A percentile compares a stretch with the other conserved stretches of the same genome.
These are phyloP conservation scores for Takakia lepidozioides DNA, from an alignment of 225 moss, liverwort and hornwort genomes.

Conservation along the genomic window DNA sequence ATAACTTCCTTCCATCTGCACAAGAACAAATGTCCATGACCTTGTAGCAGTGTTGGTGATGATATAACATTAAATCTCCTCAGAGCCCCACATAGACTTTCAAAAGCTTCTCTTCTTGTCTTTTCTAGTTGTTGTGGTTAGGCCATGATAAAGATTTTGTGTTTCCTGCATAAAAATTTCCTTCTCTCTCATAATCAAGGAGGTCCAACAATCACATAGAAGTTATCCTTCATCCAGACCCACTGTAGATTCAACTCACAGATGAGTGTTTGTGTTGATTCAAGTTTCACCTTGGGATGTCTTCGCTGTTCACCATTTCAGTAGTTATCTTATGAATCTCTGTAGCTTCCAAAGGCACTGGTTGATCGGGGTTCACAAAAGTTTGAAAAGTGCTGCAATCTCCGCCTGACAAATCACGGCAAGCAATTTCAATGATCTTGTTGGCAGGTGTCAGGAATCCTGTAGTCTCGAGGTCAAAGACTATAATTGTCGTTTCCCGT, in stretches of 20 bases:
- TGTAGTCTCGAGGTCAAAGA: slow-evolving; percentile 96
- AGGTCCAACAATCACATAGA: not conserved
- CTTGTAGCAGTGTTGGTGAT: not conserved
- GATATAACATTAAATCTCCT: too few relatives aligned
- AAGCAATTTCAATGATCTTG: slow-evolving; percentile 93
- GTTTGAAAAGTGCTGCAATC: slow-evolving; percentile 78
- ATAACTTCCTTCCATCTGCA: slow-evolving; percentile 85
- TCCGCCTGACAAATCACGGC: slow-evolving; percentile 93
- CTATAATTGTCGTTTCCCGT: slow-evolving; percentile 64
- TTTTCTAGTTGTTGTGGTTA: not conserved
- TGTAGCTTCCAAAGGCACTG: slow-evolving; percentile 49
- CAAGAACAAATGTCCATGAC: not conserved
- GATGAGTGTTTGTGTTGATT: too few relatives aligned
- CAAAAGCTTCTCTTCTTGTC: too few relatives aligned
- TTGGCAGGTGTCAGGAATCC: slow-evolving; percentile 55
- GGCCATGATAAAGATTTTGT: not conserved
- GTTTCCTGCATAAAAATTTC: not conserved
- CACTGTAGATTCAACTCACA: too few relatives aligned
- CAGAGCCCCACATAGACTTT: too few relatives aligned
- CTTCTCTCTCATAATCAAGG: not conserved
- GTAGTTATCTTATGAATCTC: slow-evolving; percentile 74
- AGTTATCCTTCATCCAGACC: not conserved
- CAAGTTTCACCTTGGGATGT: slow-evolving; percentile 61
- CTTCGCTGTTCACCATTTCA: slow-evolving; percentile 85
- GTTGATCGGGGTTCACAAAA: slow-evolving; percentile 71